These are phyloP conservation scores for Eutypella sp. DNA, from an alignment of 2,329 filamentous ascomycete species.

Conservation along the genomic window DNA sequence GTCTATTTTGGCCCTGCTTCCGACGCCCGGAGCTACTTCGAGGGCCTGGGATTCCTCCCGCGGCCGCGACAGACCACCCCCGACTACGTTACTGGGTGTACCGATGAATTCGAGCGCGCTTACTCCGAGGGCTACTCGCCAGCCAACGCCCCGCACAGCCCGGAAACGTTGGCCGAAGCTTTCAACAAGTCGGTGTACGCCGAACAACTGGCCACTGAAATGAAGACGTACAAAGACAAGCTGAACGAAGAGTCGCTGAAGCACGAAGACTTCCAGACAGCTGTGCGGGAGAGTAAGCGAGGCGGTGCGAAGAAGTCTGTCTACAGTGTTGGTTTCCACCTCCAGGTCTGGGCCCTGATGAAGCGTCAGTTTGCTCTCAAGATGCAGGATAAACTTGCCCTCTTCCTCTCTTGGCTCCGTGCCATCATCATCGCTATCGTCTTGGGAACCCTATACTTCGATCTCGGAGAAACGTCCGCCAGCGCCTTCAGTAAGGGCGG, in stretches of 20 bases:
- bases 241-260: slow-evolving; percentile 61
- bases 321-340: slow-evolving; percentile 77
- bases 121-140: slow-evolving; percentile 64
- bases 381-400: slow-evolving; percentile 77
- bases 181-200: slow-evolving; percentile 63
- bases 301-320: slow-evolving; percentile 70
- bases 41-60: slow-evolving; percentile 67
- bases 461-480: slow-evolving; percentile 59
- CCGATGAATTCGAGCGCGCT: slow-evolving; percentile 76
- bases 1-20: slow-evolving; percentile 68
- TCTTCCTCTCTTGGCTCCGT: slow-evolving; percentile 65
- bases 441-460: slow-evolving; percentile 72
- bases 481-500: slow-evolving; percentile 79
- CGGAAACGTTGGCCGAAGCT: slow-evolving; percentile 62
- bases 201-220: slow-evolving; percentile 56
- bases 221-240: slow-evolving; percentile 61
- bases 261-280: slow-evolving; percentile 70
- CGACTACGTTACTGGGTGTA: slow-evolving; percentile 78
- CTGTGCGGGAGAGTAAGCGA: slow-evolving; percentile 74
- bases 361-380: slow-evolving; percentile 81
- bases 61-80: slow-evolving; percentile 75
- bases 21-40: slow-evolving; percentile 70
- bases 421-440: slow-evolving; percentile 71
- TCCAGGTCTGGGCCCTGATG: slow-evolving; percentile 79
- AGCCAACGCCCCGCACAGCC: slow-evolving; percentile 62